Percentiles rank a stretch among this genome's conserved stretches.
Conservation (phyloP, 225 moss, liverwort and hornwort species). For the Physcomitrium patens region DNA sequence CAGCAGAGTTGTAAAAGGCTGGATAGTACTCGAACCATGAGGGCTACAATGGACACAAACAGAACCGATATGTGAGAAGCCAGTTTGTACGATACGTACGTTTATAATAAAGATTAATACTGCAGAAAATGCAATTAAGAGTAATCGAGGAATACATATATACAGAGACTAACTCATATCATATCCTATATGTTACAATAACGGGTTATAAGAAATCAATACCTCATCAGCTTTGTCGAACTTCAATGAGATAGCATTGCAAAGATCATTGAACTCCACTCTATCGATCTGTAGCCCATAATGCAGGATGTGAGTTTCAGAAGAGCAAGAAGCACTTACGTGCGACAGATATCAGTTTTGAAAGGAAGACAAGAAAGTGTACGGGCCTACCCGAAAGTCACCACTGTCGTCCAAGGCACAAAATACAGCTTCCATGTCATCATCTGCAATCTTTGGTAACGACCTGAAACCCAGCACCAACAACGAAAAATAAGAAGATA, state of each 20-base stretch:
- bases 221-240: constrained; percentile 93
- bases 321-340: not conserved
- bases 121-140: not conserved
- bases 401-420: constrained; percentile 90
- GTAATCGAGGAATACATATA: not conserved
- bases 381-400: constrained; percentile 68
- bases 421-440: constrained; percentile 92
- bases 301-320: constrained; percentile 6
- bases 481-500: not conserved
- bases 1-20: constrained; percentile 55
- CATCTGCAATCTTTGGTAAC: constrained; percentile 82
- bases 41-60: constrained; percentile 45
- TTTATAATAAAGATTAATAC: not conserved
- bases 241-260: constrained; percentile 82
- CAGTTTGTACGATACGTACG: not conserved
- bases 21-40: constrained; percentile 79
- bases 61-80: not conserved
- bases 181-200: not conserved
- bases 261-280: constrained; percentile 83
- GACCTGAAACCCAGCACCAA: constrained; percentile 52
- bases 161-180: not conserved
- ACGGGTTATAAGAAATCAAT: not conserved
- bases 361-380: not conserved
- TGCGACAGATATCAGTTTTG: not conserved
- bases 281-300: constrained; percentile 61